Base-by-base conservation (phyloP, 2,329 filamentous ascomycete genomes). In the Epichloe festucae region DNA sequence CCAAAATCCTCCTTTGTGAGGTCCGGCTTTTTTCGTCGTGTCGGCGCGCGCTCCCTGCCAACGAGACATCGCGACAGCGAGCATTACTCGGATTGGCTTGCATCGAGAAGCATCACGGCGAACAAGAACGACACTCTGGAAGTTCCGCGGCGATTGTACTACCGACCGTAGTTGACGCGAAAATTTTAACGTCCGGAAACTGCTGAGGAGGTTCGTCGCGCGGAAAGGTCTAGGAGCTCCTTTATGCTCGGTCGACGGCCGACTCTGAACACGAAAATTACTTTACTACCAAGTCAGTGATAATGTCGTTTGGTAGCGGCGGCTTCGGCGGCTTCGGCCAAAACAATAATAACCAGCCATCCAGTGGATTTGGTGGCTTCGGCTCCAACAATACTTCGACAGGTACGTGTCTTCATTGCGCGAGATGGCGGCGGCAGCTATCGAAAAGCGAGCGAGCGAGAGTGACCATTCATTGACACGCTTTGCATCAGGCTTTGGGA, bases 281-380 rank as follows among this genome's bases (percentile, higher is more conserved):
- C n/a, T 17, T 15, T 48, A 48, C 54, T 48, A 44, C 53, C 49
- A 57, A 36, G 11, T 46, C 50, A 45, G 54, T 51, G 62, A 71
- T 57, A 62, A 81, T 81, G 78, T 77, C 77, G 61, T 78, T 78
- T 60, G 72, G 73, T 59, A 70, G 72, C 57, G 72, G 73, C 56
- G 74, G 75, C 61, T 69, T 69, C 53, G 72, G 73, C 52, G 76
- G 77, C 71, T 84, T 84, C 68, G 79, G 79, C 68, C 73, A 74
- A 61, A 76, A 74, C 57, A 59, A 60, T 46, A 80, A 76, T 42
- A 57, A 60, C 46, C 54, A 61, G 43, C 49, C 53, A 49, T 59
- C 63, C 21, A 59, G 57, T 48, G 71, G 69, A 21, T 85, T 85
- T 66, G 77, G 78, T 58, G 79, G 79, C 44, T 83, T 79, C 54